Percentiles rank a stretch among this genome's conserved stretches.
phyloP scores from a whole-genome alignment of 2,329 filamentous ascomycete genomes.

The Curvularia eragrostidis region DNA sequence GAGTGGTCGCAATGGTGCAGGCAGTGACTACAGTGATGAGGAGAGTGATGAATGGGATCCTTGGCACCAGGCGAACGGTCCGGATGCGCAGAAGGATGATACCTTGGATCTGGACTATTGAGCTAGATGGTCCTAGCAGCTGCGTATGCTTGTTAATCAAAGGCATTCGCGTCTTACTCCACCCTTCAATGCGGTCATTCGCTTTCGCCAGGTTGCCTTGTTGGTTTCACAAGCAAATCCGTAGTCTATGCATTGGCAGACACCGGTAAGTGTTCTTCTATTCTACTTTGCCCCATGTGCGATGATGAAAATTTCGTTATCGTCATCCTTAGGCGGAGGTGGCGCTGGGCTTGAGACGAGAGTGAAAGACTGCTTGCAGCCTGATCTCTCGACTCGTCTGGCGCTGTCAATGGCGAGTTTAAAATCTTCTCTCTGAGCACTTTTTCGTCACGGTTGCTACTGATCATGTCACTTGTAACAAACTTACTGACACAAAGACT shows the following conservation, averaged over 20 bases:
- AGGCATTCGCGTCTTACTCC: neutral
- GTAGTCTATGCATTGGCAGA: neutral
- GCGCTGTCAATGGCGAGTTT: constrained; percentile 40
- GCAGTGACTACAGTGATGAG: constrained; percentile 34
- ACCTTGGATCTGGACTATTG: constrained; percentile 59
- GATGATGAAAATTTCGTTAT: constrained; percentile 88
- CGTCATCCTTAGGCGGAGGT: constrained; percentile 95
- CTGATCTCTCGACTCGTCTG: constrained; percentile 30
- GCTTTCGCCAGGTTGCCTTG: neutral
- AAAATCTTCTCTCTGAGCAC: constrained; percentile 50
- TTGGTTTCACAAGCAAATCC: neutral
- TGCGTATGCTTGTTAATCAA: neutral
- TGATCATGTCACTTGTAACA: neutral
- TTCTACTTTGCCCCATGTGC: constrained; percentile 13
- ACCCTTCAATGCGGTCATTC: too few relatives aligned
- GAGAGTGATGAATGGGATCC: constrained; percentile 53
- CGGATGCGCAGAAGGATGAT: constrained; percentile 51
- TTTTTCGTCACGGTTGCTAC: neutral
- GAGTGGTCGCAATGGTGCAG: constrained; percentile 15
- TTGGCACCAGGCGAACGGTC: constrained; percentile 53
- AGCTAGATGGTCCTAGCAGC: constrained; percentile 4
- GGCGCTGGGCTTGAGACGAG: constrained; percentile 31
- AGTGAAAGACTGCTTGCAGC: constrained; percentile 29
- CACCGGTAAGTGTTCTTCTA: constrained; percentile 16
- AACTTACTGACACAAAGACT: neutral